Evolutionary conservation across 106 monocot species (phyloP).

Genomic region (Narthecium ossifragum): DNA sequence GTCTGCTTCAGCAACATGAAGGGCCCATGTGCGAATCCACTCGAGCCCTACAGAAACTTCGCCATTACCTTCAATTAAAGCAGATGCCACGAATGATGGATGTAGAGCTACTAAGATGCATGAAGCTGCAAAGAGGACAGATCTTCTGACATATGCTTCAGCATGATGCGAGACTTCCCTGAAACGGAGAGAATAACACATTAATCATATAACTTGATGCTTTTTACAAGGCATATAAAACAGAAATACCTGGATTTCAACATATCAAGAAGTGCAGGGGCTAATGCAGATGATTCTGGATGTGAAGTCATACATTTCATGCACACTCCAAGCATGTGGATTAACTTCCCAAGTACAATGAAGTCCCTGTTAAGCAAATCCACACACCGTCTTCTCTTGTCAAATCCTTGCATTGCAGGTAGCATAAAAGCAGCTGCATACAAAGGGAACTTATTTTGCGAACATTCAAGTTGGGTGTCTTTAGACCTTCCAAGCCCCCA

Average conservation of each 20-base stretch:
- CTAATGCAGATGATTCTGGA: slow-evolving; percentile 85
- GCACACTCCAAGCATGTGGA: slow-evolving; percentile 96
- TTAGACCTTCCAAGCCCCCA: slow-evolving; percentile 55
- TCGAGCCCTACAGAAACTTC: slow-evolving; percentile 74
- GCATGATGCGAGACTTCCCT: slow-evolving; percentile 76
- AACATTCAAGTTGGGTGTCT: slow-evolving; percentile 29
- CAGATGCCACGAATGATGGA: slow-evolving; percentile 84
- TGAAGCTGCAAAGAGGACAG: slow-evolving; percentile 84
- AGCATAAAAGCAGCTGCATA: slow-evolving; percentile 99
- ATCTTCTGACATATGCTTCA: slow-evolving; percentile 96
- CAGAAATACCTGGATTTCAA: slow-evolving; percentile 70
- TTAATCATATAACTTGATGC: not conserved
- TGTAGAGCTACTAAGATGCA: slow-evolving; percentile 69
- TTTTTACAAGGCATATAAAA: too few relatives aligned
- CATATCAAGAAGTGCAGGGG: slow-evolving; percentile 83
- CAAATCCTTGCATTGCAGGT: slow-evolving; percentile 90
- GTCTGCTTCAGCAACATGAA: slow-evolving; percentile 72
- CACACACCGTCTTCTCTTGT: slow-evolving; percentile 74
- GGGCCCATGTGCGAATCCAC: slow-evolving; percentile 87
- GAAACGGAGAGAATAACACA: slow-evolving; percentile 5
- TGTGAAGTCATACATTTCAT: slow-evolving; percentile 87
- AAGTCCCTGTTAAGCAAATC: slow-evolving; percentile 91
- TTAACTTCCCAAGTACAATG: slow-evolving; percentile 88
- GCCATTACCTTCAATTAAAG: slow-evolving; percentile 79
- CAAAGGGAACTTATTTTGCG: slow-evolving; percentile 85